phyloP scores from a whole-genome alignment of 2,329 filamentous ascomycete genomes.

The Cytospora chrysosperma region DNA sequence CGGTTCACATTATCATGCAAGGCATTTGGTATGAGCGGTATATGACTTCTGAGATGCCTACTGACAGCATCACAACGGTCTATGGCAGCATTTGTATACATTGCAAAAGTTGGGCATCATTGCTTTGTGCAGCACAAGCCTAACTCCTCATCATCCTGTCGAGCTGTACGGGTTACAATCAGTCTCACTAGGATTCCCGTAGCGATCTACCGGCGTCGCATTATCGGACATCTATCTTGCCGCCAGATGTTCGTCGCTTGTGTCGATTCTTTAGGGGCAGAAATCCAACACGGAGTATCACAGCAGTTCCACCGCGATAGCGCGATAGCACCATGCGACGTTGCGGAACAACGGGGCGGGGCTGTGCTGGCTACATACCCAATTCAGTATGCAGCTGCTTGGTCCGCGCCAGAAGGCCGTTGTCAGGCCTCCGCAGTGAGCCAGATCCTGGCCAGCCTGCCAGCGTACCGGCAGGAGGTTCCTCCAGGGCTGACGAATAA shows the following conservation, averaged over 20 bases:
- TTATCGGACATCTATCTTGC: neutral
- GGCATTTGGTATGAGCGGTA: neutral
- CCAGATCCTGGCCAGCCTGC: neutral
- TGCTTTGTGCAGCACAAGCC: neutral
- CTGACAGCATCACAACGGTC: neutral
- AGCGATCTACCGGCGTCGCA: neutral
- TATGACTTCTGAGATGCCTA: neutral
- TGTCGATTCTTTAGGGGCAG: neutral
- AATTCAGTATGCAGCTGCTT: too few relatives aligned
- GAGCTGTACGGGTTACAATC: neutral
- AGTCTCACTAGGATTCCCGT: neutral
- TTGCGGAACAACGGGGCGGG: neutral
- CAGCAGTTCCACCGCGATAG: neutral
- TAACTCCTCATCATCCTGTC: neutral
- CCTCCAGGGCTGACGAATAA: neutral
- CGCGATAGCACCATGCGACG: neutral
- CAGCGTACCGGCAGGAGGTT: slow-evolving; percentile 1
- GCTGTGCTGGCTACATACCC: too few relatives aligned
- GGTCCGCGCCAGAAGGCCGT: neutral
- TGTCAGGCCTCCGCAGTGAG: neutral
- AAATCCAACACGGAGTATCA: neutral
- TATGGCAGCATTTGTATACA: neutral
- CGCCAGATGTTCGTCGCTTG: neutral
- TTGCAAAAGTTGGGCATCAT: neutral
- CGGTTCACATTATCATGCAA: neutral